Base-by-base conservation (phyloP, 352 stramenopile species). In the Globisporangium radiosum region DNA sequence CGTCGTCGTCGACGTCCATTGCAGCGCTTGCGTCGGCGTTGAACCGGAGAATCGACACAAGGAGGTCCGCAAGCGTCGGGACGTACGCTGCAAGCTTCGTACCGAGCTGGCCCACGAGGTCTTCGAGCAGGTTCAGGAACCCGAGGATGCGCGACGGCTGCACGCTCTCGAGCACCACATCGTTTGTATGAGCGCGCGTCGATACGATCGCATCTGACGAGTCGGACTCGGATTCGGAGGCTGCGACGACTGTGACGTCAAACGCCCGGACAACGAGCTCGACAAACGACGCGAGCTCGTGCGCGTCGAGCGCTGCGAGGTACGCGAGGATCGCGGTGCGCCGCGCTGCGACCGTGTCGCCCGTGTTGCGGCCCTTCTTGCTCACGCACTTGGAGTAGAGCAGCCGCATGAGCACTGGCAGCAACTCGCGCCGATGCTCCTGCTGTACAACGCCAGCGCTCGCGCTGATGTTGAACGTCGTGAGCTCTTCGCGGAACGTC, bases 381-480 rank as follows among this genome's bases (percentile, higher is more conserved):
- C 88, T 90, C 25, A 96, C 73, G 45, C 94, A 95, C 59, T 96
- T 94, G 7, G 89, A 90, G 69, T 96, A 98, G 52, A 98, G 57
- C 42, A 98, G 47, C 11, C 92, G 81, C 57, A 96, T 74, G 9
- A 98, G 69, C 4, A 98, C 77, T 7, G 90, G 92, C 5, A 97
- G 43, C 7, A 97, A 70, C 42, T 77, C 71, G 0, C 58, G 63
- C 4, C 90, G 84, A 56, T 98, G 92, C 50, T 95, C 87, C 5
- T 70, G 71, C 19, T 94, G 70, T 36, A 98, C 74, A 7, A 85
- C 47, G 14, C 82, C 76, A 0, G 81, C 73, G n/a, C 77, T 76
- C 2, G 82, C 66, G 33, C 76, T 77, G 60, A 97, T 79, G 56
- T 89, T 88, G 65, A 97, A 96, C 14, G 73, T 94, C 11, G 93